These are phyloP conservation scores for Phytophthora ohioensis DNA, from an alignment of 352 stramenopile species.

Conservation along the genomic window DNA sequence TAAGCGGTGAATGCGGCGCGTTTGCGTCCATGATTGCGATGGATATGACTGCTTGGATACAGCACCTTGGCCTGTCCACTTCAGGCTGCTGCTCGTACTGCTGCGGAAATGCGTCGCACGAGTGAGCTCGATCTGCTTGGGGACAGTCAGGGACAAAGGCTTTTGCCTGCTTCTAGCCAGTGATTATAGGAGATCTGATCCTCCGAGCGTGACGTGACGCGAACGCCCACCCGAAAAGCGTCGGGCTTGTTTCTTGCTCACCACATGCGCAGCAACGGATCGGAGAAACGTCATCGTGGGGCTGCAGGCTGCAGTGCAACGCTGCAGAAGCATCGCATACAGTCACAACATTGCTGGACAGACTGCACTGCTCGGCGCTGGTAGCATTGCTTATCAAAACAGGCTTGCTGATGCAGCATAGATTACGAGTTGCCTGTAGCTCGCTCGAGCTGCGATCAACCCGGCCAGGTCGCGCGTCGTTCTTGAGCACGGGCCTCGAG, in stretches of 20 bases:
- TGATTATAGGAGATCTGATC: too few species aligned
- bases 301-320: too few species aligned
- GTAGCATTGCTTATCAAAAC: background rate
- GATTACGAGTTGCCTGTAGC: too few species aligned
- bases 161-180: background rate
- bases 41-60: background rate
- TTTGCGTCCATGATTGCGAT: background rate
- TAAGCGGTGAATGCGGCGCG: background rate
- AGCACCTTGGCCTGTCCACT: background rate
- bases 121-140: too few species aligned
- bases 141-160: background rate
- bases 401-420: too few species aligned
- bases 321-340: background rate
- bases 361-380: background rate
- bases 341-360: background rate
- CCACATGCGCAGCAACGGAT: background rate
- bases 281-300: background rate
- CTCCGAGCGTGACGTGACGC: background rate
- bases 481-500: too few species aligned
- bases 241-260: slow-evolving; percentile 10
- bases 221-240: slow-evolving; percentile 2
- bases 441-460: too few species aligned
- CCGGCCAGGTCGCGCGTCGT: too few species aligned
- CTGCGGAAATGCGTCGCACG: too few species aligned
- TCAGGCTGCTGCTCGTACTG: background rate